A percentile compares a stretch with the other conserved stretches of the same genome.
phyloP scores from a whole-genome alignment of 441 rosid species.

The Metrosideros polymorpha region DNA sequence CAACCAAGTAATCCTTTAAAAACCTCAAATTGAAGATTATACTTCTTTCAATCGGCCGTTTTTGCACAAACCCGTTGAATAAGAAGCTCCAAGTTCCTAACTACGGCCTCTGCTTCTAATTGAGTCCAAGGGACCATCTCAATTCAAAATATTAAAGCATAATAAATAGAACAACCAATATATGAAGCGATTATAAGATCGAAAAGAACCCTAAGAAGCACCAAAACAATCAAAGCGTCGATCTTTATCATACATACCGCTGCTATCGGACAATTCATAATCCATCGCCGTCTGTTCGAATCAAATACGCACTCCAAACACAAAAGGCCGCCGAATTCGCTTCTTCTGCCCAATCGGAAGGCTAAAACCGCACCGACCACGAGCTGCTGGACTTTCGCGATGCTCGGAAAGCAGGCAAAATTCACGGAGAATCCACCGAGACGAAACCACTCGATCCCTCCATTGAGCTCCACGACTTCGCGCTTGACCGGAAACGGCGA shows the following conservation, averaged over 20 bases:
- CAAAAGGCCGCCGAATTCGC: neutral
- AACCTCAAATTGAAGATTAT: neutral
- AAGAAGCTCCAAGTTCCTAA: neutral
- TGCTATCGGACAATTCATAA: slow-evolving; percentile 71
- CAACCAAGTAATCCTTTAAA: neutral
- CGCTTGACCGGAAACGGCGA: neutral
- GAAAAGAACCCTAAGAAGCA: slow-evolving; percentile 2
- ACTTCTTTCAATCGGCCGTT: neutral
- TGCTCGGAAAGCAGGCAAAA: neutral
- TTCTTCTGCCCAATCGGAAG: neutral
- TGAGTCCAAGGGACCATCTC: neutral
- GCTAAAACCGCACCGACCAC: neutral
- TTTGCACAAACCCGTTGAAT: neutral
- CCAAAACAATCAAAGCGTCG: neutral
- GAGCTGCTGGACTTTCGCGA: neutral
- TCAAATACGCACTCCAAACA: slow-evolving; percentile 14
- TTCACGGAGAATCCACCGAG: neutral
- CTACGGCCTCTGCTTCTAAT: neutral
- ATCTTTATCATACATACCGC: slow-evolving; percentile 45
- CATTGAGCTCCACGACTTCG: neutral
- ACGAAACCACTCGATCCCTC: neutral
- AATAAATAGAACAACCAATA: neutral
- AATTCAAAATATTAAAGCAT: neutral
- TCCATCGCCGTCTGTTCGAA: slow-evolving; percentile 43
- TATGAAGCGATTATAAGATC: neutral